phyloP scores from a whole-genome alignment of 1,139 yeast genomes.

The Williopsis jadinii region DNA sequence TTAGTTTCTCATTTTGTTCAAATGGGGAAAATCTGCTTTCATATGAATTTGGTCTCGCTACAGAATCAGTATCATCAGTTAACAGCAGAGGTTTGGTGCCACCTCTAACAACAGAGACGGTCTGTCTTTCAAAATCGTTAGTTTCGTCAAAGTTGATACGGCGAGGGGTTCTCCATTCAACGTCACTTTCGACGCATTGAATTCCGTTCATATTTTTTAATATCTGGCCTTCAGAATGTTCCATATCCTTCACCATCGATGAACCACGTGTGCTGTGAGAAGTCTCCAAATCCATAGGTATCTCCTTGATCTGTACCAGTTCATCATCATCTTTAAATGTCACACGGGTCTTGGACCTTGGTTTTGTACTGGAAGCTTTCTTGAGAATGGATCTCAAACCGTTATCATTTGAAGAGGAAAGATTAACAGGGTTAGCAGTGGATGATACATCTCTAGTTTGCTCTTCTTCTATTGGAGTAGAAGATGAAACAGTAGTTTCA shows the following conservation, averaged over 20 bases:
- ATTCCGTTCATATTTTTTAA: neutral
- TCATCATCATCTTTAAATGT: slow-evolving; percentile 2
- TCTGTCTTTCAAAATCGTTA: neutral
- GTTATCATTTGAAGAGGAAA: neutral
- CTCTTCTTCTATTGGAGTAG: neutral
- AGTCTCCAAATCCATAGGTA: neutral
- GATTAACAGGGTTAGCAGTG: neutral
- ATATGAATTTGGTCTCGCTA: neutral
- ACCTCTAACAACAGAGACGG: slow-evolving; percentile 4
- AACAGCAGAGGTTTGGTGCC: slow-evolving; percentile 3
- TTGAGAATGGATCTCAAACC: slow-evolving; percentile 6
- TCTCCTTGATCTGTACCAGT: neutral
- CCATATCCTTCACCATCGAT: slow-evolving; percentile 5
- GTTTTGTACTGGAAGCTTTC: neutral
- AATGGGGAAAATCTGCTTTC: slow-evolving; percentile 1
- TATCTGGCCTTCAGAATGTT: slow-evolving; percentile 4
- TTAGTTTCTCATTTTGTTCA: slow-evolving; percentile 3
- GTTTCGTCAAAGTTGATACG: slow-evolving; percentile 3
- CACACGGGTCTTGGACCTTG: slow-evolving; percentile 4
- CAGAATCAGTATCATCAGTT: slow-evolving; percentile 2
- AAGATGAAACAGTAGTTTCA: neutral
- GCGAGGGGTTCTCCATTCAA: slow-evolving; percentile 5
- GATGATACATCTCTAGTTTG: neutral
- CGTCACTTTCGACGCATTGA: neutral
- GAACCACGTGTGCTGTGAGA: slow-evolving; percentile 1